These are phyloP conservation scores for Chaetomiaceae sp. DNA, from an alignment of 2,329 filamentous ascomycete species.

Conservation along the genomic window DNA sequence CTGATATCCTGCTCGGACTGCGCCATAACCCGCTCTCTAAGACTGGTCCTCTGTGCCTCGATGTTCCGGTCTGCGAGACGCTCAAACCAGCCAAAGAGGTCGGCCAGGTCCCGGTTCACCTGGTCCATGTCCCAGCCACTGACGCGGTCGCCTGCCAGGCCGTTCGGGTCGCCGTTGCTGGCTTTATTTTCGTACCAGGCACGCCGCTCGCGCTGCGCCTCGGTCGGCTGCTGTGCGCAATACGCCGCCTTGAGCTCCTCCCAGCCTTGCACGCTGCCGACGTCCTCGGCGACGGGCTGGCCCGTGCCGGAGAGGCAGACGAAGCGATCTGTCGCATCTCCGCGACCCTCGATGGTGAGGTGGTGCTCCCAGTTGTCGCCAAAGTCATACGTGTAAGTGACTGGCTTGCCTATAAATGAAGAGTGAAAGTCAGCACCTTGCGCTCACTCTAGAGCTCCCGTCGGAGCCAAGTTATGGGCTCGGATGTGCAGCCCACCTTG, in stretches of 20 bases:
- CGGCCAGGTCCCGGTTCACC: too few relatives aligned
- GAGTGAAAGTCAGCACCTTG: background rate
- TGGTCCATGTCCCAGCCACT: too few relatives aligned
- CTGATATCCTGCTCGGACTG: too few relatives aligned
- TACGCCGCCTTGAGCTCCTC: slow-evolving; percentile 28
- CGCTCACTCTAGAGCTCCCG: too few relatives aligned
- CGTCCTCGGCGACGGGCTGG: slow-evolving; percentile 27
- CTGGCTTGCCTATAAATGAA: slow-evolving; percentile 9
- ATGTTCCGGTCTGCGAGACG: too few relatives aligned
- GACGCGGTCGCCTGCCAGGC: slow-evolving; percentile 21
- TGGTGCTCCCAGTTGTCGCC: slow-evolving; percentile 22
- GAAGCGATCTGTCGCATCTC: slow-evolving; percentile 15
- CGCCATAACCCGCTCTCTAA: too few relatives aligned
- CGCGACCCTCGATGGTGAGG: slow-evolving; percentile 16
- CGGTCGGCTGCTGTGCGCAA: slow-evolving; percentile 18
- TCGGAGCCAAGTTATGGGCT: too few relatives aligned
- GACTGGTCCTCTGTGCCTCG: too few relatives aligned
- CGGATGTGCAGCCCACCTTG: too few relatives aligned
- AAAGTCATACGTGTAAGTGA: slow-evolving; percentile 23
- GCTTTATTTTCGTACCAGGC: slow-evolving; percentile 26
- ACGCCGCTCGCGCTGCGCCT: slow-evolving; percentile 24
- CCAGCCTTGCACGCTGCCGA: slow-evolving; percentile 27
- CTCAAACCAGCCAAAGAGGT: too few relatives aligned
- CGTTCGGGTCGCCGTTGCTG: slow-evolving; percentile 23
- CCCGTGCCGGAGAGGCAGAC: slow-evolving; percentile 6